Base-by-base conservation (phyloP, 2,329 filamentous ascomycete genomes). In the Cladophialophora yegresii region DNA sequence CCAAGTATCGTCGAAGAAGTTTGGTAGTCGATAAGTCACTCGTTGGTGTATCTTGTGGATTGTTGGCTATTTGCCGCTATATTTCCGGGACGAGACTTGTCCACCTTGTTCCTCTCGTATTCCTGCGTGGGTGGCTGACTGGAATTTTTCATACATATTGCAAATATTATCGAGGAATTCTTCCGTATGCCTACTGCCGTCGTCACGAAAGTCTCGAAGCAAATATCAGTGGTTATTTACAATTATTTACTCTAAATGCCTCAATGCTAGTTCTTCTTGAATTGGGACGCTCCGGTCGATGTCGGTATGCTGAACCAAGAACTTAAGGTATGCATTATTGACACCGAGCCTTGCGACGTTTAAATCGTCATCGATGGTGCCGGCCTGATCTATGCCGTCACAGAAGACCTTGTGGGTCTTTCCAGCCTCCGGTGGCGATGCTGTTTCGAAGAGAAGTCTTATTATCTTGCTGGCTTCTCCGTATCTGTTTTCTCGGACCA, bases 321-420 rank as follows among this genome's bases (percentile, higher is more conserved):
- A 26, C 23, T 50, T 50, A 12, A 50, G 47, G 47, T 50, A 50
- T 50, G 47, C 47, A 20, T 50, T 50, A 4, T 22, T 50, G 47
- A 26, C 23, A 50, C 47, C 16, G 4, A 26, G 10, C n/a, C 22
- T 26, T 12, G 23, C 23, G 20, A 50, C 47, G 4, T 22, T 50
- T 6, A 23, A 20, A 20, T 50, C n/a, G 20, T 10, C 47, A 12
- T 50, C 36, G 36, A 16, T n/a, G 16, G 2, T 7, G 36, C 7
- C 36, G n/a, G 36, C 47, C 47, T 13, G 47, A 3, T 6, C 8
- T 50, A 26, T 50, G 9, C 23, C 20, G n/a, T 43, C 36, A 5
- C 36, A 43, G 36, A 43, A 43, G 36, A n/a, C 36, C 0, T 43
- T n/a, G 16, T 43, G 5, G 36, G n/a, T 43, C 16, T 43, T 3